A percentile compares a stretch with the other conserved stretches of the same genome.
These are phyloP conservation scores for Metschnikowia amazonensis DNA, from an alignment of 805 yeast genomes.

Conservation along the genomic window DNA sequence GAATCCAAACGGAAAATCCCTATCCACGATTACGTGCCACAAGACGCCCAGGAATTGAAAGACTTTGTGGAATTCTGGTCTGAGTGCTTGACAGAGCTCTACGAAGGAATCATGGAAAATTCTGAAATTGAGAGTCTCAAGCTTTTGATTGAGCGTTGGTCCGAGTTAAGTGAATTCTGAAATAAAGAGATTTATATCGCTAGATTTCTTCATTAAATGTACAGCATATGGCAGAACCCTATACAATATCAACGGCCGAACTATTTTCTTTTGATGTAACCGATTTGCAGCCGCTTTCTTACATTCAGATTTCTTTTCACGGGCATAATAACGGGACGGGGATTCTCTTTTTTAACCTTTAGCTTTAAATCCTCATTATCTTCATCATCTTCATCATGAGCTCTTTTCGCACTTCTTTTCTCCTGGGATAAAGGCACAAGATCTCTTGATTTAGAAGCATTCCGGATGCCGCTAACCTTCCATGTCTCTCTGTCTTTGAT, in stretches of 20 bases:
- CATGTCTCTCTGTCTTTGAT: constrained; percentile 6
- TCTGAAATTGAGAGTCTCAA: constrained; percentile 19
- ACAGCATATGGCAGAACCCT: background rate
- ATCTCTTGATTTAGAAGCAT: background rate
- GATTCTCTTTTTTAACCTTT: constrained; percentile 2
- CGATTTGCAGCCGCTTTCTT: constrained; percentile 3
- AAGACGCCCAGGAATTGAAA: constrained; percentile 19
- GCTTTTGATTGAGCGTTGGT: constrained; percentile 17
- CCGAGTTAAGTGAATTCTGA: background rate
- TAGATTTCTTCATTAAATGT: background rate
- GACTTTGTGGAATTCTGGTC: constrained; percentile 54
- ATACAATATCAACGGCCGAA: background rate
- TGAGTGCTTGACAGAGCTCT: constrained; percentile 30
- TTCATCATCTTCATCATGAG: constrained; percentile 1
- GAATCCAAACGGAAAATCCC: constrained; percentile 10
- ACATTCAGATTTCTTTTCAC: background rate
- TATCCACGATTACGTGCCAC: constrained; percentile 16
- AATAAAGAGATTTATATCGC: background rate
- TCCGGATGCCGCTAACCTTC: background rate
- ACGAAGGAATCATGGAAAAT: constrained; percentile 7
- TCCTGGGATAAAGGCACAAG: background rate
- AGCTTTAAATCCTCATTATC: background rate
- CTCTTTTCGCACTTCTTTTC: background rate
- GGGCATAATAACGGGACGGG: background rate
- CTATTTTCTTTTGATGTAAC: constrained; percentile 2